Base-by-base conservation (phyloP, 257 asterid species). In the Fraxinus quadrangulata region DNA sequence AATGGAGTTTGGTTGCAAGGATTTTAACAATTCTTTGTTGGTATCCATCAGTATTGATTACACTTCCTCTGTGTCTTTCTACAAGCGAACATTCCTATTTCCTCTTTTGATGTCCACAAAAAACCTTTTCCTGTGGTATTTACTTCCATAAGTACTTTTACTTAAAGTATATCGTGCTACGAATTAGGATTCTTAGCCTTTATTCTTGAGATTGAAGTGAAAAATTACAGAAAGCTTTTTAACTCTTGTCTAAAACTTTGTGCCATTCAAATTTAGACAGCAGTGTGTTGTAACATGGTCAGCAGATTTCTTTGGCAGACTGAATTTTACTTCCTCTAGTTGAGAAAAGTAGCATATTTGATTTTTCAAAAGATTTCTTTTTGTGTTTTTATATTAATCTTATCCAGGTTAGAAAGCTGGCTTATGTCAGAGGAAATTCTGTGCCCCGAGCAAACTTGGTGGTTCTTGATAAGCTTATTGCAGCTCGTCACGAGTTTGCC, bases 401-500 rank as follows among this genome's bases (percentile, higher is more conserved):
- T 79, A 54, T 89, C 73, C 92, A 95, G 99, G 96, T 93, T 21
- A 89, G 99, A 83, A 95, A 86, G 84, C 81, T 87, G 85, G 94
- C 97, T 75, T 95, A 95, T 84, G 70, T 89, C 70, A 81, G 81
- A 36, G 98, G 99, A 87, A 88, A 95, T 83, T 91, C 99, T 56
- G 85, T 83, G 17, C 97, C 99, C 67, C 88, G 74, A 51, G 97
- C 92, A 80, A 95, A 95, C 86, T 90, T 93, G 83, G 82, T 68
- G 49, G 97, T 91, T 74, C 97, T 95, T 76, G 94, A 95, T 81
- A 92, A 90, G 83, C 94, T 95, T 82, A 89, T 93, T 83, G 91
- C 94, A 24, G 90, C 97, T 36, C 96, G 99, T 68, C 97, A 93
- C 71, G 97, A 95, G 81, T 88, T 95, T 81, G 86, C 99, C 65